A percentile compares a stretch with the other conserved stretches of the same genome.
These are phyloP conservation scores for Raffaelea ambrosiae DNA, from an alignment of 2,329 filamentous ascomycete species.

Conservation along the genomic window DNA sequence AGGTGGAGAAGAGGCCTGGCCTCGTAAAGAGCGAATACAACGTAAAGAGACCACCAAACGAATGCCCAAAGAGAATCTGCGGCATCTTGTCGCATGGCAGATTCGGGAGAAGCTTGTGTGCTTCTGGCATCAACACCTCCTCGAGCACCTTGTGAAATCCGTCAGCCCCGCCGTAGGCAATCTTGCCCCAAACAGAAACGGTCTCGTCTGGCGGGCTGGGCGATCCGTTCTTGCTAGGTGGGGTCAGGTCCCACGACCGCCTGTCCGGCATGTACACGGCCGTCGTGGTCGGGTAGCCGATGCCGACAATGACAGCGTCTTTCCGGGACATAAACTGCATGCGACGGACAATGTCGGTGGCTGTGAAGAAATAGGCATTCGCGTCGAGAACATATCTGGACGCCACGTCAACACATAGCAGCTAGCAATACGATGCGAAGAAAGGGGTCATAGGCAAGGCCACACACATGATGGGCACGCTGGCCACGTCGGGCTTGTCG, in stretches of 20 bases:
- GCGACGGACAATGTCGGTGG: slow-evolving; percentile 9
- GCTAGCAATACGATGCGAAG: neutral
- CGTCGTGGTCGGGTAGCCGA: slow-evolving; percentile 7
- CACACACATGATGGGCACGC: slow-evolving; percentile 2
- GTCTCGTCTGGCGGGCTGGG: slow-evolving; percentile 1
- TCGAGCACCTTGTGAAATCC: neutral
- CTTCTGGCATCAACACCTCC: slow-evolving; percentile 1
- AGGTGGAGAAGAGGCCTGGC: slow-evolving; percentile 9
- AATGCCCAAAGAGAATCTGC: slow-evolving; percentile 9
- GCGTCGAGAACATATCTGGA: slow-evolving; percentile 7
- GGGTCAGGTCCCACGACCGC: slow-evolving; percentile 6
- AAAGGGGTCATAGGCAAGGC: too few relatives aligned
- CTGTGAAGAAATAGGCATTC: slow-evolving; percentile 9
- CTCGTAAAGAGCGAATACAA: slow-evolving; percentile 6
- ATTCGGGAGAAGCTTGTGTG: neutral
- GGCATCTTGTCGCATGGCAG: slow-evolving; percentile 3
- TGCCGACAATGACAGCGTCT: slow-evolving; percentile 7
- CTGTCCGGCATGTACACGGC: slow-evolving; percentile 1
- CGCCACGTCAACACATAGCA: neutral
- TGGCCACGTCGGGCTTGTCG: neutral
- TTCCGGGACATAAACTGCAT: slow-evolving; percentile 2
- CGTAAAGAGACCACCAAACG: slow-evolving; percentile 9
- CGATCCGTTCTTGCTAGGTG: slow-evolving; percentile 1
- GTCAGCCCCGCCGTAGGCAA: neutral
- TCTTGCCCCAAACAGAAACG: neutral